These are phyloP conservation scores for Hortaea werneckii DNA, from an alignment of 2,329 filamentous ascomycete species.

Conservation along the genomic window DNA sequence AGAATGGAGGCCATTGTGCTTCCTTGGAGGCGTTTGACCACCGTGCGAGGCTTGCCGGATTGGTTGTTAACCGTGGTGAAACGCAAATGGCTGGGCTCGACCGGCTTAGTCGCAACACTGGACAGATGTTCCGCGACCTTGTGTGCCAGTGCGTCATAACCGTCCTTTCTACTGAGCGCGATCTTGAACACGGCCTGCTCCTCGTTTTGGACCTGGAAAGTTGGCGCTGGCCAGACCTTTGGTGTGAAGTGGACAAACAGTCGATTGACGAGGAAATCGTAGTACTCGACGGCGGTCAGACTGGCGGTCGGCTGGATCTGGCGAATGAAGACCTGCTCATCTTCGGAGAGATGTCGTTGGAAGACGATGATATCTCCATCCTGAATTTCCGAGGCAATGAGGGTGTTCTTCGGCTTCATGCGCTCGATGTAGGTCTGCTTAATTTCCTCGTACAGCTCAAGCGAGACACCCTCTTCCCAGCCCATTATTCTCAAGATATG, in stretches of 20 bases:
- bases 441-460: constrained; percentile 86
- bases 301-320: constrained; percentile 20
- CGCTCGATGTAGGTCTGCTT: constrained; percentile 95
- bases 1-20: constrained; percentile 72
- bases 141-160: constrained; percentile 75
- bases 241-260: constrained; percentile 70
- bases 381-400: constrained; percentile 87
- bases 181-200: constrained; percentile 62
- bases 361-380: constrained; percentile 97
- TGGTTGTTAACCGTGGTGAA: constrained; percentile 77
- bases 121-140: constrained; percentile 69
- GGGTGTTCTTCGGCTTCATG: constrained; percentile 81
- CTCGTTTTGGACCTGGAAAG: constrained; percentile 20
- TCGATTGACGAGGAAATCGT: constrained; percentile 84
- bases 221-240: constrained; percentile 34
- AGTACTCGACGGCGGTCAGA: constrained; percentile 45
- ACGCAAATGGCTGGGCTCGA: constrained; percentile 77
- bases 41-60: constrained; percentile 64
- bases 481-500: constrained; percentile 72
- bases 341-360: constrained; percentile 52
- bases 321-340: constrained; percentile 15
- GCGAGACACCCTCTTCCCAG: constrained; percentile 64
- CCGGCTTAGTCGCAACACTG: constrained; percentile 27
- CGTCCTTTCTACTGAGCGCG: constrained; percentile 75
- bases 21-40: constrained; percentile 62